phyloP scores from a whole-genome alignment of 2,329 filamentous ascomycete genomes.

The Hymenoscyphus scutula region DNA sequence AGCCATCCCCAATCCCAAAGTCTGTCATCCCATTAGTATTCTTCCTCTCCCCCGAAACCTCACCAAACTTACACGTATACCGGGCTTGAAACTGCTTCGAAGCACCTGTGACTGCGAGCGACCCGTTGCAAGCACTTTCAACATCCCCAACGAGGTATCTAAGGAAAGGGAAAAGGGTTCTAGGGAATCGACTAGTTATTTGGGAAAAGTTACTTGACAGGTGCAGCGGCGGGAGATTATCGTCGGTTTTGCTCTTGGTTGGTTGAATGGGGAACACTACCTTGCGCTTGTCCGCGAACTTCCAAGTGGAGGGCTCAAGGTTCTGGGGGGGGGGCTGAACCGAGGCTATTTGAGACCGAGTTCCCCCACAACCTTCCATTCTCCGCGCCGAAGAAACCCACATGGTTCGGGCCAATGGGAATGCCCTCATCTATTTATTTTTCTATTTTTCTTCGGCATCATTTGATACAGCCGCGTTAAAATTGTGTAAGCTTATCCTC shows the following conservation, averaged over 20 bases:
- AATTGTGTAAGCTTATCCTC: neutral
- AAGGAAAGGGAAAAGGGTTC: neutral
- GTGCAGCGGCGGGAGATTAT: neutral
- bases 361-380: no score
- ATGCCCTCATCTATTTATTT: no score
- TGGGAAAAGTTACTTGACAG: neutral
- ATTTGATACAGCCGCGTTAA: no score
- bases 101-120: conserved; percentile 35
- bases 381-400: neutral
- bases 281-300: neutral
- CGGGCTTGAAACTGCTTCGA: conserved; percentile 32
- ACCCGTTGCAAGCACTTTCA: conserved; percentile 36
- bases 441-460: no score
- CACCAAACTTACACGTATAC: conserved; percentile 29
- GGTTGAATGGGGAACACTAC: neutral
- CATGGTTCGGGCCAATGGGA: neutral
- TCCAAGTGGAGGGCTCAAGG: neutral
- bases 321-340: neutral
- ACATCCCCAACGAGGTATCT: conserved; percentile 30
- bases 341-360: neutral
- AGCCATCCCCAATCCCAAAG: conserved; percentile 48
- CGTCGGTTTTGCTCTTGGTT: neutral
- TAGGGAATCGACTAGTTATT: neutral
- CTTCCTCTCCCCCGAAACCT: neutral
- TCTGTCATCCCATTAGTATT: conserved; percentile 27